Base-by-base conservation (phyloP, 2,329 filamentous ascomycete species). In the Aspergillus novofumigatus region DNA sequence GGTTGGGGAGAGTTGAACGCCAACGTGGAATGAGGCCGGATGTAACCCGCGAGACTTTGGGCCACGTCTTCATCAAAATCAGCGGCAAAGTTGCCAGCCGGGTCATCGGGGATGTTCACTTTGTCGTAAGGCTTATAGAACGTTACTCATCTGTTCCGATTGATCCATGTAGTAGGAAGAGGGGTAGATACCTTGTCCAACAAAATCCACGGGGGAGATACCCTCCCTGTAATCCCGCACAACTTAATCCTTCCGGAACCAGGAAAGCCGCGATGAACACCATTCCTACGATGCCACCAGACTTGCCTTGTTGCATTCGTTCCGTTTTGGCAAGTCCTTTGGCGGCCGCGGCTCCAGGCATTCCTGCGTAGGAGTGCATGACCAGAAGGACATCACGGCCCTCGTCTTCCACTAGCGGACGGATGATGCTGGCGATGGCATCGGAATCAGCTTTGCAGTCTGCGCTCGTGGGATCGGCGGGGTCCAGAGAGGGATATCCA, bases 251-350 rank as follows among this genome's bases (percentile, higher is more conserved):
- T 54, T 73, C 67, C 0, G 72, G 69, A n/a, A 73, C 62, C 1
- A 77, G 59, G 51, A 77, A 77, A 0, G 70, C 70, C 17, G 69
- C 67, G 21, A 73, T 60, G 53, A 66, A 73, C 6, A 70, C 53
- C 17, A 75, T 52, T 21, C 67, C 69, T 17, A 72, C 14, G 2
- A 75, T 62, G 0, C 69, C 70, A 3, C 72, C 73, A 3, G 52
- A 21, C 51, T 70, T 66, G 14, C 67, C 71, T 20, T 65, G 47
- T 29, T 64, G 56, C 5, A 54, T 38, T 4, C 72, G 68, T 49
- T 66, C 59, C 1, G 62, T 53, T 42, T 64, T 67, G 32, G 59
- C 53, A 9, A 70, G 57, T 0, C 68, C 70, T 6, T 53, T 56
- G 0, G 67, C 62, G 1, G 72, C 71, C 5, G 69, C 62, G 3